Conservation (phyloP, 2,329 filamentous ascomycete species). For the Colletotrichum sp. region DNA sequence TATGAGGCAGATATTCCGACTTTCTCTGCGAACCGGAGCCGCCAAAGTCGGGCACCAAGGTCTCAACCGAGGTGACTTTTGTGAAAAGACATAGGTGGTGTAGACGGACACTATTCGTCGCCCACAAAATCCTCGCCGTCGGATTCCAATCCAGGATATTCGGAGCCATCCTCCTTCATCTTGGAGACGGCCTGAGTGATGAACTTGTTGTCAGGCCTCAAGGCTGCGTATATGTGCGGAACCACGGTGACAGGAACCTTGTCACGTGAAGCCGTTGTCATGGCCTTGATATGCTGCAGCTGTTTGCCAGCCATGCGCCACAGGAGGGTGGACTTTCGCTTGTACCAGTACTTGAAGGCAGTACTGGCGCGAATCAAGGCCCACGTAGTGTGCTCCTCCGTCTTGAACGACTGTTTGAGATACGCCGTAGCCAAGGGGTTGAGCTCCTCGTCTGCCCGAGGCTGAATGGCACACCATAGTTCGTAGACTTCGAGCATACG, state of each 20-base stretch:
- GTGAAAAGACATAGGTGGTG: background rate
- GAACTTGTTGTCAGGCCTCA: conserved; percentile 39
- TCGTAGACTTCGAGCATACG: conserved; percentile 42
- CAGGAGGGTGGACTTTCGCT: conserved; percentile 32
- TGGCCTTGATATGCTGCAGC: conserved; percentile 52
- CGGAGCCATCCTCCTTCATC: conserved; percentile 7
- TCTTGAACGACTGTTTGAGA: conserved; percentile 30
- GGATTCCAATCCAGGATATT: background rate
- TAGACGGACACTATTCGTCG: background rate
- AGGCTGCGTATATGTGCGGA: conserved; percentile 37
- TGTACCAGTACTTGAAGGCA: conserved; percentile 46
- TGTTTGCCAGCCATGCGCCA: conserved; percentile 57
- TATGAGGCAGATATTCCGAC: background rate
- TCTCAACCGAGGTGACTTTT: background rate
- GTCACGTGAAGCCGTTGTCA: conserved; percentile 20
- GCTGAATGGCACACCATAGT: conserved; percentile 46
- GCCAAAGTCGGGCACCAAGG: background rate
- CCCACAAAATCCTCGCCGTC: background rate
- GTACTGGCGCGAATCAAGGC: conserved; percentile 55
- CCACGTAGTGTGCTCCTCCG: conserved; percentile 39
- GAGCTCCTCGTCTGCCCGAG: conserved; percentile 22
- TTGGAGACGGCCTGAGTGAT: conserved; percentile 25
- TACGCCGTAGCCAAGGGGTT: conserved; percentile 25
- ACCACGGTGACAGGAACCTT: conserved; percentile 35
- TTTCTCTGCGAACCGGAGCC: background rate